Base-by-base conservation (phyloP, 2,329 filamentous ascomycete species). In the Paracamarosporium sp. region DNA sequence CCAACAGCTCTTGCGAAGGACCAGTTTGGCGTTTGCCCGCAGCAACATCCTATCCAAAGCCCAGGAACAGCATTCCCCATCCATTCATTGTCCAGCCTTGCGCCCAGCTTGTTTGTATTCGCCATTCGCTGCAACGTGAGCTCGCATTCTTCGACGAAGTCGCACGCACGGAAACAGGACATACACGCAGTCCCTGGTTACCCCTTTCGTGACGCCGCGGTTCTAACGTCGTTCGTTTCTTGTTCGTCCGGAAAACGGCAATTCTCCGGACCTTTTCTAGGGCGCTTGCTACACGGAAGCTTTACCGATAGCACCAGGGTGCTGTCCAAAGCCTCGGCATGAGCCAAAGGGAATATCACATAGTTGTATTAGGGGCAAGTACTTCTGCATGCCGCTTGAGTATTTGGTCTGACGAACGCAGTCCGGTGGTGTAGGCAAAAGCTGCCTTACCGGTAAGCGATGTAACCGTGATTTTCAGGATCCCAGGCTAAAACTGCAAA, bases 371-470 rank as follows among this genome's bases (percentile, higher is more conserved):
- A 17, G 76, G 76, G 76, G 76, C 78, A 68, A 67, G 75, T 62
- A 60, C 58, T 57, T 55, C 33, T 57, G 59, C 53, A 61, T 56
- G 48, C 54, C 41, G 55, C 62, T 38, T 56, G 57, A 64, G 57
- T 59, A 51, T 48, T 57, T 40, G 41, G 28, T 61, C 70, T 72
- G 60, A 75, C 68, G 41, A 62, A 55, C 44, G 52, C 64, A 64
- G 71, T 70, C 76, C 92, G 90, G 92, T 79, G 92, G 92, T 76
- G 92, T 96, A 73, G 92, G 92, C 61, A 96, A 96, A 80, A 96
- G 92, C 77, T 96, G 92, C 83, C 82, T 96, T 68, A 96, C 92
- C 77, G 91, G 92, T 95, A 82, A 76, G 82, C 62, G 46, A 52
- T 52, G 44, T 30, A 25, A 35, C 47, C 25, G 31, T 27, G 17